Base-by-base conservation (phyloP, 192 early-diverging fungal species). In the Coemansia sp. region DNA sequence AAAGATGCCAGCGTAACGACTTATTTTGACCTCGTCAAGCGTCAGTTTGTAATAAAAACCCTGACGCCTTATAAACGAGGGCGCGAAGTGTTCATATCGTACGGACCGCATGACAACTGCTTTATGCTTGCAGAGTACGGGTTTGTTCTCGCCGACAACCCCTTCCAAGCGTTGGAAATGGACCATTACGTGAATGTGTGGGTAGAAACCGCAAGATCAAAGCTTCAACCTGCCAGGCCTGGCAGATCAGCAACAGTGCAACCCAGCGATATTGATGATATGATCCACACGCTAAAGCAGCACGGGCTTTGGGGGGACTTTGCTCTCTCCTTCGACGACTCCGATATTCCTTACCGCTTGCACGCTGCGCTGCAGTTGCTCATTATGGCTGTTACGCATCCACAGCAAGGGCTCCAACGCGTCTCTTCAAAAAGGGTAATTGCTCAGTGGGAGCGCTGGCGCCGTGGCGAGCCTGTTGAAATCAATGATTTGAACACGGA, bases 1-100 rank as follows among this genome's bases (percentile, higher is more conserved):
- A 68, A 64, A 21, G 70, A 82, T 23, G 88, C 87, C 33, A 80
- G 82, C 59, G 84, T 87, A 67, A 29, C 58, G 23, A 66, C 68
- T 20, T 37, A 37, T 56, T 77, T 63, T 51, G 75, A 77, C 20
- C n/a, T 29, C n/a, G 20, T 26, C 3, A 18, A 49, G 30, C 40
- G 65, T 3, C 84, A 82, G n/a, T 92, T 89, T 73, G 81, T 87
- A 28, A 90, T 92, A 58, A 84, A 66, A 39, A 90, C 90, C 13
- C 62, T 85, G 13, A 69, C 71, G 3, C 70, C 84, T 5, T 90
- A 87, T 68, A 75, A 74, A 25, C 84, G 79, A 28, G 89, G 90
- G 28, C 67, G 88, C 63, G 85, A 91, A 67, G 80, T 70, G 18
- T 77, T 82, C 42, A 82, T 82, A 35, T 71, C 68, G 28, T 82